phyloP scores from a whole-genome alignment of 768 basidiomycete genomes.

The Lentinula boryana region DNA sequence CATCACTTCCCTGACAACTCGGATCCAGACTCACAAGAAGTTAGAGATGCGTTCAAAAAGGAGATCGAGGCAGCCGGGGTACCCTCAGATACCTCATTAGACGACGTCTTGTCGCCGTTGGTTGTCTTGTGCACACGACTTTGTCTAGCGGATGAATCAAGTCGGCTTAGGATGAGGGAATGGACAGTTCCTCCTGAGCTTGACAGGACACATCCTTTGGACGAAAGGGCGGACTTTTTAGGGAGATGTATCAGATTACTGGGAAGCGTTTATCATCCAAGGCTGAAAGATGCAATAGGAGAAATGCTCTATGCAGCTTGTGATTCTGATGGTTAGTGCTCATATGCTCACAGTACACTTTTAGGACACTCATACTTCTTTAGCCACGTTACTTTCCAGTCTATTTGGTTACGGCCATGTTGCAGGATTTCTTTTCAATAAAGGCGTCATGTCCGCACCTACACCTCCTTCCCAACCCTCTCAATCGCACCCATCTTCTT shows the following conservation, averaged over 20 bases:
- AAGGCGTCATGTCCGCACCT: slow-evolving; percentile 71
- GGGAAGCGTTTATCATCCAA: slow-evolving; percentile 62
- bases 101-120: slow-evolving; percentile 75
- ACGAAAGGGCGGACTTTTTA: slow-evolving; percentile 64
- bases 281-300: slow-evolving; percentile 72
- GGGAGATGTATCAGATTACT: slow-evolving; percentile 80
- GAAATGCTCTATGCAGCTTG: slow-evolving; percentile 85
- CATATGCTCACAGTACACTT: neutral
- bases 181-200: slow-evolving; percentile 72
- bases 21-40: slow-evolving; percentile 58
- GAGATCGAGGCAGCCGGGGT: slow-evolving; percentile 22
- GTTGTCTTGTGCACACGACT: slow-evolving; percentile 70
- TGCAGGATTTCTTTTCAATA: slow-evolving; percentile 82
- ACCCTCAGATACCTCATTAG: slow-evolving; percentile 48
- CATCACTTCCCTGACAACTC: slow-evolving; percentile 63
- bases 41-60: slow-evolving; percentile 44
- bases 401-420: slow-evolving; percentile 16
- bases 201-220: slow-evolving; percentile 75
- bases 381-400: slow-evolving; percentile 62
- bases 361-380: neutral
- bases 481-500: slow-evolving; percentile 16
- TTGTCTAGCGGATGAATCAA: slow-evolving; percentile 55
- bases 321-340: slow-evolving; percentile 48
- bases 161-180: slow-evolving; percentile 51
- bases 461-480: slow-evolving; percentile 27